These are phyloP conservation scores for Penicillium sp. DNA, from an alignment of 2,329 filamentous ascomycete species.

Conservation along the genomic window DNA sequence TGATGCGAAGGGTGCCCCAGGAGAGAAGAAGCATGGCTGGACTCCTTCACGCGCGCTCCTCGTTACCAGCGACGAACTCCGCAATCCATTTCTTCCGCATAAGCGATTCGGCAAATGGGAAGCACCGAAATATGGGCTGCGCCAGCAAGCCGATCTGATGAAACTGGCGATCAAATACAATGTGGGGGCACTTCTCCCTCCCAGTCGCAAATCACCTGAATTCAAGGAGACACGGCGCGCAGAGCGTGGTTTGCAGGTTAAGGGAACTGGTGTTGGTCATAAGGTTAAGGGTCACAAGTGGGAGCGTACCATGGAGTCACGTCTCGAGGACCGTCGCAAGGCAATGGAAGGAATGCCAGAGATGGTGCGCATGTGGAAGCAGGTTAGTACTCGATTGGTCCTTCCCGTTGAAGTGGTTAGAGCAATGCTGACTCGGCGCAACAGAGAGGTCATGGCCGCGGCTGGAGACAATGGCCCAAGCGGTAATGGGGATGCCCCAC, in stretches of 20 bases:
- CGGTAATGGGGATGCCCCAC: constrained; percentile 26
- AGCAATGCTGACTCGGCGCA: constrained; percentile 36
- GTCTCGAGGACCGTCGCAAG: constrained; percentile 82
- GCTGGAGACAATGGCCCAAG: constrained; percentile 74
- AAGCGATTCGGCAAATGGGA: constrained; percentile 84
- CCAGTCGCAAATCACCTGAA: constrained; percentile 73
- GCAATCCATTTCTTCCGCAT: constrained; percentile 77
- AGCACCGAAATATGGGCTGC: constrained; percentile 76
- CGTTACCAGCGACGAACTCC: constrained; percentile 50
- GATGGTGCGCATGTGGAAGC: constrained; percentile 90
- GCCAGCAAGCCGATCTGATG: constrained; percentile 85
- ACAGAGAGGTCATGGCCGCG: constrained; percentile 68
- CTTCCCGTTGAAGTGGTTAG: neutral
- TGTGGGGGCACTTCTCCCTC: constrained; percentile 77
- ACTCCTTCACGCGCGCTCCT: constrained; percentile 37
- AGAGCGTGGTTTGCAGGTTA: constrained; percentile 78
- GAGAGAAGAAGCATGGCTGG: constrained; percentile 32
- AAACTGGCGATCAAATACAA: constrained; percentile 78
- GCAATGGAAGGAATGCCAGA: constrained; percentile 95
- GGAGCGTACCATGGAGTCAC: constrained; percentile 80
- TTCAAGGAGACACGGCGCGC: constrained; percentile 65
- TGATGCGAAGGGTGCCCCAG: constrained; percentile 44
- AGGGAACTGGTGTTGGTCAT: constrained; percentile 90
- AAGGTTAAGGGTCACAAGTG: constrained; percentile 92
- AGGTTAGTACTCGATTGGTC: constrained; percentile 57